These are phyloP conservation scores for Aspergillus luchuensis DNA, from an alignment of 2,329 filamentous ascomycete genomes.

Conservation along the genomic window DNA sequence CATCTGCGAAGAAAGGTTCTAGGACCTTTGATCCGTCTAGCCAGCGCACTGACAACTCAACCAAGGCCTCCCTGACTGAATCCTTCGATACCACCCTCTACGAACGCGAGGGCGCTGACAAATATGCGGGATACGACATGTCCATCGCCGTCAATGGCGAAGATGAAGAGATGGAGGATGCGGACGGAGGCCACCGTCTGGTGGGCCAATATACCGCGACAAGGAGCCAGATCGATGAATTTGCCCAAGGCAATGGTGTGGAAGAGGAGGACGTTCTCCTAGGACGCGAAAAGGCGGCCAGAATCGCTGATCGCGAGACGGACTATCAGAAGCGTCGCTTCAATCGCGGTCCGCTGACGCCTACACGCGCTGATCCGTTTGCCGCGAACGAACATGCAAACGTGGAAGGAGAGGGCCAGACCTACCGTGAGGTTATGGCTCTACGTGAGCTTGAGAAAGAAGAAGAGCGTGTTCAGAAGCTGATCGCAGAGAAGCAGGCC, in stretches of 20 bases:
- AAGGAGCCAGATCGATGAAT: slow-evolving; percentile 89
- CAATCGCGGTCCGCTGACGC: slow-evolving; percentile 76
- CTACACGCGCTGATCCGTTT: slow-evolving; percentile 83
- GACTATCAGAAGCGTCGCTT: slow-evolving; percentile 97
- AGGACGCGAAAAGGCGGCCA: slow-evolving; percentile 82
- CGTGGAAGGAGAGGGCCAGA: slow-evolving; percentile 70
- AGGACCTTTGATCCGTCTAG: slow-evolving; percentile 74
- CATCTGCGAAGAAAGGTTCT: slow-evolving; percentile 76
- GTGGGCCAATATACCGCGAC: slow-evolving; percentile 97
- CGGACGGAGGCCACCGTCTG: slow-evolving; percentile 72
- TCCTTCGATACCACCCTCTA: slow-evolving; percentile 84
- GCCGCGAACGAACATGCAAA: slow-evolving; percentile 72
- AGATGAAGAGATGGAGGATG: slow-evolving; percentile 77
- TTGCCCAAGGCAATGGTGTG: slow-evolving; percentile 78
- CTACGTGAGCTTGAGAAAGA: slow-evolving; percentile 87
- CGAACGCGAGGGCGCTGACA: slow-evolving; percentile 74
- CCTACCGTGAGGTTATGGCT: slow-evolving; percentile 89
- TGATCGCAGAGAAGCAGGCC: slow-evolving; percentile 75
- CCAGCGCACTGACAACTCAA: slow-evolving; percentile 80
- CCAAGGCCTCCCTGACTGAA: slow-evolving; percentile 89
- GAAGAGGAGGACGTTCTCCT: slow-evolving; percentile 90
- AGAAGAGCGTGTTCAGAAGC: slow-evolving; percentile 79
- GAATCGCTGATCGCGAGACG: slow-evolving; percentile 90
- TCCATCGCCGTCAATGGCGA: slow-evolving; percentile 78
- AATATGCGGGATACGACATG: slow-evolving; percentile 87